Evolutionary conservation across 1,284 basidiomycete species (phyloP).

Genomic region (Bjerkandera adusta): DNA sequence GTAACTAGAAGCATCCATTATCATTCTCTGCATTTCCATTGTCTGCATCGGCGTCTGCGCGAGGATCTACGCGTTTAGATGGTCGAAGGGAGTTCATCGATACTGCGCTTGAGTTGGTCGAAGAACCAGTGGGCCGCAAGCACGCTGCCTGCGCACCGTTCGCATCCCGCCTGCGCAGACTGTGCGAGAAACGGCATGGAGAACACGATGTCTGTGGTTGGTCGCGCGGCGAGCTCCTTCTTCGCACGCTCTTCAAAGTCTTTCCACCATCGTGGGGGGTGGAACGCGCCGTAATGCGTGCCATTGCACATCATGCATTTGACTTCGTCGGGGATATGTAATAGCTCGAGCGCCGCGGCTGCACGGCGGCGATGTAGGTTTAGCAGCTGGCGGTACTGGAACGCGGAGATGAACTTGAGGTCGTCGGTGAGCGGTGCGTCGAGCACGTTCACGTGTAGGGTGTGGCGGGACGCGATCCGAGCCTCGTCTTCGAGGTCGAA

Average conservation of each 20-base stretch:
- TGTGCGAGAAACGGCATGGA: constrained; percentile 55
- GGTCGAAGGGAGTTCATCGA: constrained; percentile 59
- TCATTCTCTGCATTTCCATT: too few species aligned
- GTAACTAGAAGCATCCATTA: too few species aligned
- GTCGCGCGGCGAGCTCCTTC: constrained; percentile 53
- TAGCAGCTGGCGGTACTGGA: constrained; percentile 62
- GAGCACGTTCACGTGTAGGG: constrained; percentile 52
- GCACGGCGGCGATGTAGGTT: constrained; percentile 55
- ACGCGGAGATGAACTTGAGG: constrained; percentile 61
- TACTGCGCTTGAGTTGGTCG: constrained; percentile 47
- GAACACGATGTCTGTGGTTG: constrained; percentile 60
- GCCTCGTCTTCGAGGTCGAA: constrained; percentile 54
- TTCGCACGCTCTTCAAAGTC: constrained; percentile 54
- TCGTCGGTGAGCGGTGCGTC: constrained; percentile 58
- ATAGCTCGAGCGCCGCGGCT: constrained; percentile 43
- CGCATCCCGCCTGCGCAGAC: constrained; percentile 50
- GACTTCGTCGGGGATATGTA: constrained; percentile 45
- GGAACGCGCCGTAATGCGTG: constrained; percentile 42
- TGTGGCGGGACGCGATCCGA: constrained; percentile 43
- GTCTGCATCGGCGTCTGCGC: too few species aligned
- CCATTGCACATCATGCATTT: constrained; percentile 70
- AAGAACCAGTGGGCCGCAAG: constrained; percentile 57
- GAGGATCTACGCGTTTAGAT: constrained; percentile 34
- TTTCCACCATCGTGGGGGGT: constrained; percentile 66
- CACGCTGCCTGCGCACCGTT: constrained; percentile 60